Base-by-base conservation (phyloP, 352 stramenopile genomes). In the Phytophthora sp. region DNA sequence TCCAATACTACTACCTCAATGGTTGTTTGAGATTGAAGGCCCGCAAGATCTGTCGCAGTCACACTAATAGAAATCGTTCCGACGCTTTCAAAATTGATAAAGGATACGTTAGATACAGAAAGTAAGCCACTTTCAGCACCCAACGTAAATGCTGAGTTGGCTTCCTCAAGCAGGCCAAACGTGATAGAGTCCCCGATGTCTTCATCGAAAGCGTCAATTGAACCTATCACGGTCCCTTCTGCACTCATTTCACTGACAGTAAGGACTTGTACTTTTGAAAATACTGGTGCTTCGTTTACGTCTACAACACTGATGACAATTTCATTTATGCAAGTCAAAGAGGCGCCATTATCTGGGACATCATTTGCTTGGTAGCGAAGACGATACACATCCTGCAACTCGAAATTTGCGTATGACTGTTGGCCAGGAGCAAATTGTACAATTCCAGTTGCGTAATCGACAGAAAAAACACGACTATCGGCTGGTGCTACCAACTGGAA, bases 351-450 rank as follows among this genome's bases (percentile, higher is more conserved):
- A n/a, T 45, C 26, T 1, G 80, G 76, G 2, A 86, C 55, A 49
- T 89, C 80, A 9, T 54, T 87, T 4, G 65, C 64, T 51, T 83
- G 73, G 26, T 89, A 89, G 13, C 60, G 63, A 51, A 89, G 59
- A 0, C 57, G 61, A 46, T 85, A 82, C 21, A 71, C 21, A 27
- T 28, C 76, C 50, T 74, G 56, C 2, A 31, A 30, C 52, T 89
- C 80, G 37, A 83, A 89, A 34, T 89, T 50, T 1, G 74, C 75
- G 26, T 68, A 82, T 4, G 1, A 31, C 20, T 57, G 15, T 20
- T 49, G 43, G 10, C 35, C 50, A n/a, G 24, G 28, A 24, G 66
- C 53, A 53, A 77, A 85, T 0, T 45, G 10, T 1, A 87, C 12
- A 17, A 72, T 51, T 11, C 80, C 80, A 23, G 67, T 80, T 12